Evolutionary conservation across 352 stramenopile genomes (phyloP).

Genomic region (Phytophthora citrophthora): DNA sequence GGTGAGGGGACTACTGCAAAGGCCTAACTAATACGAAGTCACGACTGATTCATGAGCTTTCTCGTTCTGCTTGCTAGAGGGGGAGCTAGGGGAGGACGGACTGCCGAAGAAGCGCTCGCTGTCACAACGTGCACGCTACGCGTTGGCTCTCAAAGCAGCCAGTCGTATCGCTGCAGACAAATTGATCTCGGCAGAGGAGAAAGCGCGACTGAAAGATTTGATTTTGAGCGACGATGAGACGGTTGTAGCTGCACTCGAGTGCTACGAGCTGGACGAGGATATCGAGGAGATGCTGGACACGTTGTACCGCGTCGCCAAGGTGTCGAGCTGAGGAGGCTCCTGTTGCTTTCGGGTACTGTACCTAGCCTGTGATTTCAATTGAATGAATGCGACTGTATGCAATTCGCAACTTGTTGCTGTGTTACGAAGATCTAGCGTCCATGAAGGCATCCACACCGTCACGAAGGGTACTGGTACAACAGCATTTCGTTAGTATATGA

Average conservation of each 20-base stretch:
- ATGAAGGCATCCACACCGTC: slow-evolving; percentile 74
- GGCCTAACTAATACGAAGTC: slow-evolving; percentile 7
- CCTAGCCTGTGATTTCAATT: slow-evolving; percentile 16
- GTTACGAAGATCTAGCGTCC: slow-evolving; percentile 38
- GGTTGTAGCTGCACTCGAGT: slow-evolving; percentile 77
- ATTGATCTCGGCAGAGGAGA: slow-evolving; percentile 80
- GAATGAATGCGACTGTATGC: slow-evolving; percentile 18
- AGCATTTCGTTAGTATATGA: slow-evolving; percentile 11
- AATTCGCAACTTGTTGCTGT: slow-evolving; percentile 13
- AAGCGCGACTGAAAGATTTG: slow-evolving; percentile 82
- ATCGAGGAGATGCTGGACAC: slow-evolving; percentile 89
- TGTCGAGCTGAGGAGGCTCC: slow-evolving; percentile 32
- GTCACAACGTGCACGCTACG: slow-evolving; percentile 73
- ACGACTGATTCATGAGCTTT: slow-evolving; percentile 25
- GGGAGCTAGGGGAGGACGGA: slow-evolving; percentile 61
- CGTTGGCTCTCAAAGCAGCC: slow-evolving; percentile 79
- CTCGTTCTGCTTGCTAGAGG: slow-evolving; percentile 53
- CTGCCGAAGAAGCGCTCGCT: slow-evolving; percentile 54
- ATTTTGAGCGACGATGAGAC: slow-evolving; percentile 84
- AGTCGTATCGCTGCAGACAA: slow-evolving; percentile 82
- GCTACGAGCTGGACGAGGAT: slow-evolving; percentile 84
- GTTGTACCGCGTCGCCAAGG: slow-evolving; percentile 78
- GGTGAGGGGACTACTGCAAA: slow-evolving; percentile 37
- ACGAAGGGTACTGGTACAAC: slow-evolving; percentile 50
- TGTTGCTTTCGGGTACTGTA: slow-evolving; percentile 15